A percentile compares a stretch with the other conserved stretches of the same genome.
Evolutionary conservation across 345 rosid species (phyloP).

Genomic region (Ceriops tagal): DNA sequence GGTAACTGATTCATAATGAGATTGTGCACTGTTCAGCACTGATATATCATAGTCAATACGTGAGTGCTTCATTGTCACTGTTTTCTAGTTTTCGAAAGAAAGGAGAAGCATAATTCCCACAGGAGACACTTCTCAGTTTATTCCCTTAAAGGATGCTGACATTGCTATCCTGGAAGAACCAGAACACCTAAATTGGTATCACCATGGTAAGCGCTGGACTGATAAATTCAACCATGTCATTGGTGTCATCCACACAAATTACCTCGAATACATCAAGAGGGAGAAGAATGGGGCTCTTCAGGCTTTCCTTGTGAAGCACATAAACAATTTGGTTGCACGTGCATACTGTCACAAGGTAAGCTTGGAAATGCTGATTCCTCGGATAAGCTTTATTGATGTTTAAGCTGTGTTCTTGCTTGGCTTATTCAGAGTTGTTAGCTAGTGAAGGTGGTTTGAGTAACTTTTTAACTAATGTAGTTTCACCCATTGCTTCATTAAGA

Average conservation of each 20-base stretch:
- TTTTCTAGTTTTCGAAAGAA: slow-evolving; percentile 72
- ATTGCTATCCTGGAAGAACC: slow-evolving; percentile 95
- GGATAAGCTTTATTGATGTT: not conserved
- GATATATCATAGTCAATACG: not conserved
- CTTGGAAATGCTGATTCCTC: slow-evolving; percentile 1
- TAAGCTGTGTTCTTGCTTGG: not conserved
- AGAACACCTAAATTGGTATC: slow-evolving; percentile 95
- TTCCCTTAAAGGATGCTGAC: slow-evolving; percentile 85
- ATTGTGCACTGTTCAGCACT: slow-evolving; percentile 4
- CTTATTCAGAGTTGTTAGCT: not conserved
- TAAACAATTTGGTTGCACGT: slow-evolving; percentile 84
- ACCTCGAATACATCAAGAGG: slow-evolving; percentile 95
- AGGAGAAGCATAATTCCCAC: slow-evolving; percentile 95
- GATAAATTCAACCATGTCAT: slow-evolving; percentile 94
- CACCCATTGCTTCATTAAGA: not conserved
- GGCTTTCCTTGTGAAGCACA: slow-evolving; percentile 90
- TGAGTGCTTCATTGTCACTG: slow-evolving; percentile 16
- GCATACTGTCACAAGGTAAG: slow-evolving; percentile 88
- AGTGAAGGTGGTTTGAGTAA: slow-evolving; percentile 2
- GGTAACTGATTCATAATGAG: slow-evolving; percentile 41
- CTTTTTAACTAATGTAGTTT: not conserved
- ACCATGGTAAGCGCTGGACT: slow-evolving; percentile 97
- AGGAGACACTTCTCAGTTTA: slow-evolving; percentile 91
- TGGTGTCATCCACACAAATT: slow-evolving; percentile 96
- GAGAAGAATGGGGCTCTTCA: slow-evolving; percentile 92